A percentile compares a stretch with the other conserved stretches of the same genome.
These are phyloP conservation scores for Penicillium sp. DNA, from an alignment of 2,329 filamentous ascomycete genomes.

Conservation along the genomic window DNA sequence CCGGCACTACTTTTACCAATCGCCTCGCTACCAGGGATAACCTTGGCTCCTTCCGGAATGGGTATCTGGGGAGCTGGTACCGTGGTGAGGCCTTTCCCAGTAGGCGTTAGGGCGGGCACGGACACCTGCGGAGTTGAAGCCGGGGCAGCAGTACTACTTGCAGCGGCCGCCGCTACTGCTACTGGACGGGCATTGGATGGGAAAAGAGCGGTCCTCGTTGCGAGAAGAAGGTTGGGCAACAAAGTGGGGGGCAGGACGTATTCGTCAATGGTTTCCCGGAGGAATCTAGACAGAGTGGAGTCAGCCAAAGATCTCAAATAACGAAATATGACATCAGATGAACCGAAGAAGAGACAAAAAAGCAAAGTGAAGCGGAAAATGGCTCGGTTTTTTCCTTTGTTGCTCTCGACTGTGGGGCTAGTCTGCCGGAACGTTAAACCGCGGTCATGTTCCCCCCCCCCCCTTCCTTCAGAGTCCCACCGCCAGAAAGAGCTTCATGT, in stretches of 20 bases:
- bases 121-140: constrained; percentile 22
- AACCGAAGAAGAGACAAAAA: constrained; percentile 12
- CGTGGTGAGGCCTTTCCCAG: constrained; percentile 26
- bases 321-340: constrained; percentile 13
- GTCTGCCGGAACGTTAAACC: constrained; percentile 10
- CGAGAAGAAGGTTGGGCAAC: constrained; percentile 60
- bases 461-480: constrained; percentile 2
- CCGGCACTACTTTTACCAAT: constrained; percentile 7
- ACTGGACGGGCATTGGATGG: constrained; percentile 74
- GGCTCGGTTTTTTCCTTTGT: not conserved
- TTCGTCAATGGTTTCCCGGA: constrained; percentile 55
- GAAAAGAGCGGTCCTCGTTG: constrained; percentile 76
- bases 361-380: constrained; percentile 14
- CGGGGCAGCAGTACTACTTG: constrained; percentile 40
- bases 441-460: not conserved
- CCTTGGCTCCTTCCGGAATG: constrained; percentile 9
- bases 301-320: constrained; percentile 23
- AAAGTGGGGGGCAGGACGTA: constrained; percentile 64
- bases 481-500: constrained; percentile 9
- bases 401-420: constrained; percentile 23
- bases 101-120: constrained; percentile 24
- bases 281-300: constrained; percentile 37
- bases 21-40: not conserved
- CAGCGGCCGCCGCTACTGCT: constrained; percentile 38
- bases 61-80: constrained; percentile 8